Evolutionary conservation across 495 filamentous ascomycete species (phyloP).

Genomic region (Choiromyces venosus): DNA sequence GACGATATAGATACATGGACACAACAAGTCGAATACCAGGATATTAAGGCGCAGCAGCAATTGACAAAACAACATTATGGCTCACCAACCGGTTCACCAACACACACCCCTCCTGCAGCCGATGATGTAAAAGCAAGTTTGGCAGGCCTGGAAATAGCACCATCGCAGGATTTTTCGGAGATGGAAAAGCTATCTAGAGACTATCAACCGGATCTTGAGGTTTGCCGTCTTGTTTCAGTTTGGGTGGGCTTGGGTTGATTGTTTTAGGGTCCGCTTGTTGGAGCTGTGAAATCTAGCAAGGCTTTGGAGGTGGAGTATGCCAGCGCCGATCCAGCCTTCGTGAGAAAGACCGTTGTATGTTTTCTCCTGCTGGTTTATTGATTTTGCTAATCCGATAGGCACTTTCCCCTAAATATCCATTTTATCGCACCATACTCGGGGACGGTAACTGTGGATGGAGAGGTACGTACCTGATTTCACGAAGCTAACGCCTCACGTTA

Average conservation of each 20-base stretch:
- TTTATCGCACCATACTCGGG: constrained; percentile 79
- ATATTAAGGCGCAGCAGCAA: constrained; percentile 37
- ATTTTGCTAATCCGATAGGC: constrained; percentile 50
- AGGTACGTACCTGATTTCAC: constrained; percentile 56
- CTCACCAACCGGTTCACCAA: constrained; percentile 32
- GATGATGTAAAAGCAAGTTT: constrained; percentile 34
- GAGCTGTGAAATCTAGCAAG: constrained; percentile 68
- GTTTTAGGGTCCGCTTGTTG: constrained; percentile 72
- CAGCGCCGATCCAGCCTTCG: constrained; percentile 77
- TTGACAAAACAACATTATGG: constrained; percentile 36
- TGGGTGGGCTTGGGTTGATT: constrained; percentile 14
- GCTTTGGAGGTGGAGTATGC: constrained; percentile 82
- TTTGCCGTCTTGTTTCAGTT: constrained; percentile 42
- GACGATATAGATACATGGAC: constrained; percentile 30
- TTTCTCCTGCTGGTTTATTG: constrained; percentile 1
- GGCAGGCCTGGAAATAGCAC: constrained; percentile 19
- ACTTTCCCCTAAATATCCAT: constrained; percentile 75
- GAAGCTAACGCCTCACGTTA: constrained; percentile 2
- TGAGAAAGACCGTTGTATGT: constrained; percentile 78
- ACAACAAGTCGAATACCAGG: constrained; percentile 31
- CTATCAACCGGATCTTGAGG: constrained; percentile 63
- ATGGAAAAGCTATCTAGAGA: constrained; percentile 55
- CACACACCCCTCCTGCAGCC: constrained; percentile 28
- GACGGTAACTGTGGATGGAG: constrained; percentile 98
- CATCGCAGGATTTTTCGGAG: constrained; percentile 47